phyloP scores from a whole-genome alignment of 192 early-diverging fungal species.

The Backusella luteola region DNA sequence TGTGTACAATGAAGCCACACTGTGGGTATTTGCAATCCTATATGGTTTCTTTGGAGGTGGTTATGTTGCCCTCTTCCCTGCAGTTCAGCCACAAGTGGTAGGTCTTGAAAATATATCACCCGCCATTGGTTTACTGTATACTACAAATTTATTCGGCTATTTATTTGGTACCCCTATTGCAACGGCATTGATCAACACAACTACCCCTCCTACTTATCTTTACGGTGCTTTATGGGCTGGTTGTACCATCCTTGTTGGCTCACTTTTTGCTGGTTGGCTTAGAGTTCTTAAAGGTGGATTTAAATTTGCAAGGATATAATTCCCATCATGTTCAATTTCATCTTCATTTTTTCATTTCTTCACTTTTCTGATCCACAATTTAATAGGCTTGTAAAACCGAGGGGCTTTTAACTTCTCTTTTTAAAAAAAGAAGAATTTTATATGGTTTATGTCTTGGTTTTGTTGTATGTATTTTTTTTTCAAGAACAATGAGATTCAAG shows the following conservation, averaged over 20 bases:
- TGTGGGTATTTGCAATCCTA: constrained; percentile 39
- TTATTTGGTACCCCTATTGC: constrained; percentile 42
- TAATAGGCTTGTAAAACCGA: no score
- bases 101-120: constrained; percentile 37
- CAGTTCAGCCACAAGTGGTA: constrained; percentile 36
- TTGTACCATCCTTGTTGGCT: constrained; percentile 15
- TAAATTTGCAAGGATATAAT: constrained; percentile 15
- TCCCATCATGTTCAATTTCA: not conserved
- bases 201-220: constrained; percentile 11
- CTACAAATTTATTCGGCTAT: constrained; percentile 46
- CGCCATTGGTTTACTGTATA: constrained; percentile 37
- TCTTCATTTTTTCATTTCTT: not conserved
- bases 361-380: not conserved
- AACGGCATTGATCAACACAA: constrained; percentile 25
- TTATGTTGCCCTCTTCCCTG: constrained; percentile 41
- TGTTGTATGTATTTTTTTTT: no score
- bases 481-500: no score
- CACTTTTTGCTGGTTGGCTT: constrained; percentile 18
- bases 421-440: no score
- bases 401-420: no score
- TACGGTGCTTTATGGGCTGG: constrained; percentile 24
- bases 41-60: constrained; percentile 52
- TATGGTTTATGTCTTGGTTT: no score
- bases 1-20: constrained; percentile 35
- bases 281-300: constrained; percentile 20